Conservation (phyloP, 2,329 filamentous ascomycete genomes). For the Trichoderma lentiforme region DNA sequence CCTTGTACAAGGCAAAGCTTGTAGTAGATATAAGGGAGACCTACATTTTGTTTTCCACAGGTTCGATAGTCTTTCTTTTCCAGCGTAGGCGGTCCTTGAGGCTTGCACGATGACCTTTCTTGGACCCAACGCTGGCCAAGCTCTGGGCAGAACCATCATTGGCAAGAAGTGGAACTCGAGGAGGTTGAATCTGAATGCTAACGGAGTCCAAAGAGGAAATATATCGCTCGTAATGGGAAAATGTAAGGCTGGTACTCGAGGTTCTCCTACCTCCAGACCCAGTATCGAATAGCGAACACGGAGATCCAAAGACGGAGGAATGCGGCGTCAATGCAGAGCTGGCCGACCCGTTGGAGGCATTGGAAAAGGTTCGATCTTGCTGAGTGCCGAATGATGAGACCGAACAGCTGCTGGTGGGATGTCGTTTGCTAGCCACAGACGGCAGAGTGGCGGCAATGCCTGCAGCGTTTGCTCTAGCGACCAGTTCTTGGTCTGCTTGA, state of each 20-base stretch:
- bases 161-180: conserved; percentile 32
- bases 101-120: conserved; percentile 44
- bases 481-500: conserved; percentile 37
- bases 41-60: conserved; percentile 35
- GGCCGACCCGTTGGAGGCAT: conserved; percentile 40
- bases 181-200: conserved; percentile 42
- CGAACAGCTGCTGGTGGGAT: conserved; percentile 41
- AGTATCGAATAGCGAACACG: conserved; percentile 21
- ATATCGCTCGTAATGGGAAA: conserved; percentile 52
- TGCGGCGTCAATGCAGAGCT: conserved; percentile 42
- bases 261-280: conserved; percentile 9
- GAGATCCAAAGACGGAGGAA: conserved; percentile 38
- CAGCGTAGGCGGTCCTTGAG: conserved; percentile 43
- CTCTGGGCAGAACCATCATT: conserved; percentile 36
- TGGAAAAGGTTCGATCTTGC: conserved; percentile 45
- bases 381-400: conserved; percentile 39
- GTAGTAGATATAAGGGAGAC: conserved; percentile 7
- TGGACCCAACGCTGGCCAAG: conserved; percentile 44
- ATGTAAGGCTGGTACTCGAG: conserved; percentile 42
- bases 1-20: background rate
- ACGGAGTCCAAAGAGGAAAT: conserved; percentile 42
- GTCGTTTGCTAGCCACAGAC: conserved; percentile 32
- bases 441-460: conserved; percentile 33
- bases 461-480: conserved; percentile 35
- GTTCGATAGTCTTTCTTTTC: conserved; percentile 37